Base-by-base conservation (phyloP, 805 yeast species). In the Ogataea trehaloabstinens region DNA sequence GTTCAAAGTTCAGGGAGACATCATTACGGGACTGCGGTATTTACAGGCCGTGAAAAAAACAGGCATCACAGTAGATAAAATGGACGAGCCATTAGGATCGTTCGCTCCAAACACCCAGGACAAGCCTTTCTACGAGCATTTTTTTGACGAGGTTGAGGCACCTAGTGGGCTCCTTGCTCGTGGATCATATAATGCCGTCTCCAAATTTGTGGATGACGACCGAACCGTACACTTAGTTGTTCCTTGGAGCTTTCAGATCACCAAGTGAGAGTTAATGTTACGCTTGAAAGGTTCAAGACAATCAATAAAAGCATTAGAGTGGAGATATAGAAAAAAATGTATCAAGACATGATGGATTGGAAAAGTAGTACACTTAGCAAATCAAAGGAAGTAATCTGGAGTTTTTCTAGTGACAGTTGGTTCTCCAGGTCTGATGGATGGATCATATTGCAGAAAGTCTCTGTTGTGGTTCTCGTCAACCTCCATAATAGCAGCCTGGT, bases 401-500 rank as follows among this genome's bases (percentile, higher is more conserved):
- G 97, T 90, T 64, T 91, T 89, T 66, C 98, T 80, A 31, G 95
- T 86, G 28, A 90, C 98, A 7, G 95, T 86, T 41, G 99, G 98
- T 70, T 91, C 99, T 43, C 96, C 96, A 11, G 97, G 96, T 68
- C 99, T 81, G 44, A 93, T 89, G 38, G 90, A 82, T 35, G 98
- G 98, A 62, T 91, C 98, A 65, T 91, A 91, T 66, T 91, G 97
- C 66, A 91, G 70, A 63, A 89, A 88, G 62, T 82, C 95, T 76
- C 86, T 82, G 63, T 85, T 82, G 65, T 87, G 91, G 61, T 82
- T 84, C 64, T 90, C 97, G 63, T 90, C 96, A 45, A 90, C 96
- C 68, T 90, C 96, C 97, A 90, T 90, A 52, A 90, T 87, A 27
- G 96, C 96, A 31, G 97, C 97, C 70, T 88, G 96, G 68, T 90